A percentile compares a stretch with the other conserved stretches of the same genome.
Conservation (phyloP, 495 filamentous ascomycete species). For the Penicillium fimorum region DNA sequence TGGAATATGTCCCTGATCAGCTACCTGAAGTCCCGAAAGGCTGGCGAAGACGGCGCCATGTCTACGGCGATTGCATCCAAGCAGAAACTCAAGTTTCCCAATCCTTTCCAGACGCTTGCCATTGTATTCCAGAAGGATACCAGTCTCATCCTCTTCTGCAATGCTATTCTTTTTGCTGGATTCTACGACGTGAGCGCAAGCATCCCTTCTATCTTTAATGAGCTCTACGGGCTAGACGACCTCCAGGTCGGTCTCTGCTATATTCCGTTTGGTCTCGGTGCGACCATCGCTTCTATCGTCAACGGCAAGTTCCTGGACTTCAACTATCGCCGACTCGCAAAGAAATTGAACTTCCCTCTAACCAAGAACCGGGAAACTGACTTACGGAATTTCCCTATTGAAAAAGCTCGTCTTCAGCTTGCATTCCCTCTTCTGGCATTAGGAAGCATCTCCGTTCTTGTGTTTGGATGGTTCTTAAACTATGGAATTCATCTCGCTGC, state of each 20-base stretch:
- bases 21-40: constrained; percentile 31
- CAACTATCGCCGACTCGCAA: constrained; percentile 47
- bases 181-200: constrained; percentile 41
- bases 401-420: constrained; percentile 58
- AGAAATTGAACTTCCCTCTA: constrained; percentile 42
- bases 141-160: constrained; percentile 42
- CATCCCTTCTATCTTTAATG: constrained; percentile 42
- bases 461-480: constrained; percentile 41
- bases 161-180: constrained; percentile 47
- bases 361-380: constrained; percentile 53
- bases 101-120: constrained; percentile 65
- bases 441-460: constrained; percentile 36
- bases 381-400: constrained; percentile 59
- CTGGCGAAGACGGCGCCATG: constrained; percentile 18
- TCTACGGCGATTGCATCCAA: constrained; percentile 14
- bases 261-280: constrained; percentile 45
- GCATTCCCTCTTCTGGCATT: constrained; percentile 42
- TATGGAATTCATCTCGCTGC: constrained; percentile 41
- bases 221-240: constrained; percentile 47
- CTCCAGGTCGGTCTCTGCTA: constrained; percentile 52
- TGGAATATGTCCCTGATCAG: constrained; percentile 38
- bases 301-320: constrained; percentile 74
- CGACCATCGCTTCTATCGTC: constrained; percentile 81
- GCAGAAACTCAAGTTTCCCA: constrained; percentile 61
- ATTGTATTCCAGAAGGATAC: constrained; percentile 58